Conservation (phyloP, 352 stramenopile genomes). For the Stramenopiles sp. region DNA sequence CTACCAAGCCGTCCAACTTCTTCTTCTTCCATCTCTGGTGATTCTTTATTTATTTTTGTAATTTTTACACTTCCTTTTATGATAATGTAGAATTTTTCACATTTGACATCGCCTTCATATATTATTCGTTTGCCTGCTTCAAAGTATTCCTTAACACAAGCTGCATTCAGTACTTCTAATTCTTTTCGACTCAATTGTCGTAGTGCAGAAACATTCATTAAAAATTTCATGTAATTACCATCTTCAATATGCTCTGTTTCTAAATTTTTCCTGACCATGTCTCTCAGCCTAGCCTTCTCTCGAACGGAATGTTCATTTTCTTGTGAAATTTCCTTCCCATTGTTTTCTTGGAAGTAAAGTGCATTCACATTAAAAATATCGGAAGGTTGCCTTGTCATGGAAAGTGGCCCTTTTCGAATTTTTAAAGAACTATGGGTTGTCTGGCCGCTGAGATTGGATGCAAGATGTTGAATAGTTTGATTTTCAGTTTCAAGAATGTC, state of each 20-base stretch:
- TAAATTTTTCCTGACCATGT: not conserved
- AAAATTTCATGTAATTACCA: not conserved
- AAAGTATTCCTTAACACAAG: not conserved
- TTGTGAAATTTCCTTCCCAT: too few species aligned
- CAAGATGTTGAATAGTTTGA: too few species aligned
- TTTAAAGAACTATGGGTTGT: not conserved
- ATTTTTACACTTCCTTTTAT: not conserved
- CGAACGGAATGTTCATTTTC: not conserved
- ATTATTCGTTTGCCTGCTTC: not conserved
- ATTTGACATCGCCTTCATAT: not conserved
- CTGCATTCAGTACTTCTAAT: not conserved
- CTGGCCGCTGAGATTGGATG: too few species aligned
- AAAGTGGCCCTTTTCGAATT: not conserved
- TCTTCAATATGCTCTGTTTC: not conserved
- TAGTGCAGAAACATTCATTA: not conserved
- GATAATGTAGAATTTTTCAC: not conserved
- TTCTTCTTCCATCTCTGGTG: not conserved
- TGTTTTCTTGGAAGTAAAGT: not conserved
- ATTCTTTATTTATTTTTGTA: not conserved
- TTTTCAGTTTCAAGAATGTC: not conserved
- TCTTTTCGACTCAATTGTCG: not conserved
- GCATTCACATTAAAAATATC: not conserved
- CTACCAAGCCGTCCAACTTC: not conserved
- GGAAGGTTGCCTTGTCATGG: not conserved
- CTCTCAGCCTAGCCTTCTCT: not conserved